Percentiles rank a stretch among this genome's conserved stretches.
Conservation (phyloP, 208 protist genomes). For the Kentomonas sorsogonicus region DNA sequence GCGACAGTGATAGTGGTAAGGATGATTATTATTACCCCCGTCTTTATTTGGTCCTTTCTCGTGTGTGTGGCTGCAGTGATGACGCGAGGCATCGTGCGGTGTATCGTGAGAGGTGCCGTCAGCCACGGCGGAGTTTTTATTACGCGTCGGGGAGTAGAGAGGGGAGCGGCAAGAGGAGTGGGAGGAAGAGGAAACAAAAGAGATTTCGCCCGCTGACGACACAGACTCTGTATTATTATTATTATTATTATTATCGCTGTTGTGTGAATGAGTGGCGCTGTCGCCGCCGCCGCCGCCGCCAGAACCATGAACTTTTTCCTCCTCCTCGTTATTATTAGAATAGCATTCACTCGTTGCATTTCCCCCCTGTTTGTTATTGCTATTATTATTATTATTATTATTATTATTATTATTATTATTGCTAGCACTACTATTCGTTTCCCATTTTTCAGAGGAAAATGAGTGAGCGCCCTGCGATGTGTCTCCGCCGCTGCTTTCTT, state of each 20-base stretch:
- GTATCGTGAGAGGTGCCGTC: too few species aligned
- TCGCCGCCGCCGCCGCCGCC: not conserved
- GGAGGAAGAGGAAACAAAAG: too few species aligned
- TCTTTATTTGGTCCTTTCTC: too few species aligned
- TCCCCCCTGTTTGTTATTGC: not conserved
- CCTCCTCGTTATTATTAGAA: not conserved
- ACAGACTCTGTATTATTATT: not conserved
- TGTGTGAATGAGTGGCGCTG: too few species aligned
- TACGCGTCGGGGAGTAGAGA: not conserved
- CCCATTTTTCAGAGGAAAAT: too few species aligned
- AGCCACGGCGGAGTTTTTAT: not conserved
- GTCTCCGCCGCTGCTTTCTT: not conserved
- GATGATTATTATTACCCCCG: too few species aligned
- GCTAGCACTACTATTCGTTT: too few species aligned
- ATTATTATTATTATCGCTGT: not conserved
- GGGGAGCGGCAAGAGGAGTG: too few species aligned
- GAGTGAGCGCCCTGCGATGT: not conserved
- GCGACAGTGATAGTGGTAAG: not conserved
- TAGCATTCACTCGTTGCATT: not conserved
- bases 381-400: slow-evolving; percentile 10
- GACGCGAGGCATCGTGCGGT: too few species aligned
- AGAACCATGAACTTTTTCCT: not conserved
- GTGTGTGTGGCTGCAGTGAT: too few species aligned
- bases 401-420: slow-evolving; percentile 5
- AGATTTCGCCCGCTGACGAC: not conserved